phyloP scores from a whole-genome alignment of 768 basidiomycete species.

The Mycena pura region DNA sequence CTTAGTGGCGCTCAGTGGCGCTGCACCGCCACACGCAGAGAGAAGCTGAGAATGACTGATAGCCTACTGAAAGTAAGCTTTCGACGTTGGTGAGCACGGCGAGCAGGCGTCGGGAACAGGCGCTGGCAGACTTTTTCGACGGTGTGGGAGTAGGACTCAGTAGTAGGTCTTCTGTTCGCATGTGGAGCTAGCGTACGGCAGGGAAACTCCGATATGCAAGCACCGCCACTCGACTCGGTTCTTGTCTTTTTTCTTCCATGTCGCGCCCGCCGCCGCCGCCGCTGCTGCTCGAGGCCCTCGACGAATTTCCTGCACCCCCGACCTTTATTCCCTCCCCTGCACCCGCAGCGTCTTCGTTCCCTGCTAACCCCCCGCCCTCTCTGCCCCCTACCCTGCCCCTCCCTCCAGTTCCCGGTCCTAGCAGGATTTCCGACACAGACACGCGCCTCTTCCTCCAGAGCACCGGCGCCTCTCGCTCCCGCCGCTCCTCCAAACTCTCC shows the following conservation, averaged over 20 bases:
- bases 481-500: constrained; percentile 40
- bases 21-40: too few relatives aligned
- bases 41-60: too few relatives aligned
- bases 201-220: too few relatives aligned
- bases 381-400: constrained; percentile 64
- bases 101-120: too few relatives aligned
- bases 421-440: constrained; percentile 58
- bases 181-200: too few relatives aligned
- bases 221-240: background rate
- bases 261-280: background rate
- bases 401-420: constrained; percentile 71
- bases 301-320: constrained; percentile 50
- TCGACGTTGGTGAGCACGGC: too few relatives aligned
- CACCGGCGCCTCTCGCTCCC: constrained; percentile 30
- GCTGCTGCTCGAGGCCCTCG: constrained; percentile 28
- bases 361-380: constrained; percentile 63
- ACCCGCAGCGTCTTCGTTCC: constrained; percentile 31
- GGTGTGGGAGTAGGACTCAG: background rate
- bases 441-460: constrained; percentile 47
- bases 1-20: too few relatives aligned
- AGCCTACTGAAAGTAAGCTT: too few relatives aligned
- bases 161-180: too few relatives aligned
- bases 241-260: background rate
- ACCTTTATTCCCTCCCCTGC: constrained; percentile 45
- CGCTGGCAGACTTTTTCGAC: too few relatives aligned